Evolutionary conservation across 1,284 basidiomycete genomes (phyloP), one percentile per base, ranked within the genome.

Genomic region (Meripilus lineatus): DNA sequence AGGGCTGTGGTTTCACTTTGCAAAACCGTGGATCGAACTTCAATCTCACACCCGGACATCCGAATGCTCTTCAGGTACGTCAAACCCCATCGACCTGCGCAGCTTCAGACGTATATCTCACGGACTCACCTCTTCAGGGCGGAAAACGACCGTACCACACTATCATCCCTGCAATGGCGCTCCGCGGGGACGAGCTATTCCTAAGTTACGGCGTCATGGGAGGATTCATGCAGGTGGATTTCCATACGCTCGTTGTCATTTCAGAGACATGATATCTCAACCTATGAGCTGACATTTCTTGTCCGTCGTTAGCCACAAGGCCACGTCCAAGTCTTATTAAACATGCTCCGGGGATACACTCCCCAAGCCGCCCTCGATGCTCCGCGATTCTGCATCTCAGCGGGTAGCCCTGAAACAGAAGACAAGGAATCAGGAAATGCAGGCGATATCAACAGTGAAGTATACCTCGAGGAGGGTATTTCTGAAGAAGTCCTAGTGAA

Each of bases 111-210:
- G 24, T n/a, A n/a, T n/a, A n/a, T n/a, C n/a, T 13, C 24, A 25
- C 18, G 18, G 46, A 38, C 36, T 28, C 22, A 26, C 32, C 44
- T 11, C 30, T 38, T 34, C 43, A 85, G 75, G 85, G 86, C 20
- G 80, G 86, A 5, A 96, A 96, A 68, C 75, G 92, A 14, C 93
- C 93, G 2, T 96, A 94, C 63, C 93, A 97, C 60, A 97, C 93
- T 5, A 97, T 96, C 58, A 94, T 95, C 50, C 94, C 95, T 5
- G 91, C 89, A 1, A 79, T 97, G 71, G 94, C 83, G 0, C 88
- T 88, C 2, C 76, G 79, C 47, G 82, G 79, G 4, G 77, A 85
- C 46, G 92, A 96, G 36, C 71, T 97, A 1, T 91, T 93, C 70
- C 67, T 97, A 56, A 82, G 80, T 46, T 95, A 87, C 54, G 93